These are phyloP conservation scores for Sanguinoderma infundibulare DNA, from an alignment of 1,284 basidiomycete genomes.

Conservation along the genomic window DNA sequence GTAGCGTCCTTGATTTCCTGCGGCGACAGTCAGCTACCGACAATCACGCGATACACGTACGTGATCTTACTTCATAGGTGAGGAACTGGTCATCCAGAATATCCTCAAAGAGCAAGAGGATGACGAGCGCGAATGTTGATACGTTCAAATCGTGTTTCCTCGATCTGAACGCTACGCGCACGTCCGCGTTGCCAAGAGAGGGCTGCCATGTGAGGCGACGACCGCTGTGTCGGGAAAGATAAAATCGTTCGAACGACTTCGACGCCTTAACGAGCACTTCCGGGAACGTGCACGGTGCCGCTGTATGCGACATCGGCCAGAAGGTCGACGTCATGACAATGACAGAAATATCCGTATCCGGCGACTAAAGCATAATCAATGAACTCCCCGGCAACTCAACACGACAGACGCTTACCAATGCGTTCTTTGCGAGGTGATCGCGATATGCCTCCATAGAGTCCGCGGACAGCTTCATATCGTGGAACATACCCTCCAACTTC, in stretches of 20 bases:
- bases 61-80: conserved; percentile 65
- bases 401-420: conserved; percentile 44
- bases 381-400: background rate
- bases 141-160: conserved; percentile 91
- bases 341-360: conserved; percentile 82
- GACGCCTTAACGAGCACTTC: conserved; percentile 65
- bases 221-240: conserved; percentile 88
- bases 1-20: conserved; percentile 79
- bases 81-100: conserved; percentile 70
- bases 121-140: conserved; percentile 88
- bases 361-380: conserved; percentile 50
- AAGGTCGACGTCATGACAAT: conserved; percentile 92
- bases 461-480: conserved; percentile 91
- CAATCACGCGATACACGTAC: background rate
- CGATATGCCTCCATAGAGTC: conserved; percentile 86
- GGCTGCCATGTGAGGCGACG: conserved; percentile 94
- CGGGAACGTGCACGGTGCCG: conserved; percentile 72
- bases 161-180: conserved; percentile 82
- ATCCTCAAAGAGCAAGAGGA: conserved; percentile 89
- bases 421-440: conserved; percentile 57
- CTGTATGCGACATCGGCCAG: conserved; percentile 82
- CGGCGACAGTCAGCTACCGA: background rate
- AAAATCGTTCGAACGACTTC: conserved; percentile 89
- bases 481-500: conserved; percentile 99
- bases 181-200: conserved; percentile 91